Evolutionary conservation across 2,329 filamentous ascomycete species (phyloP), one percentile per base, ranked within the genome.

Genomic region (Aspergillus novoparasiticus): DNA sequence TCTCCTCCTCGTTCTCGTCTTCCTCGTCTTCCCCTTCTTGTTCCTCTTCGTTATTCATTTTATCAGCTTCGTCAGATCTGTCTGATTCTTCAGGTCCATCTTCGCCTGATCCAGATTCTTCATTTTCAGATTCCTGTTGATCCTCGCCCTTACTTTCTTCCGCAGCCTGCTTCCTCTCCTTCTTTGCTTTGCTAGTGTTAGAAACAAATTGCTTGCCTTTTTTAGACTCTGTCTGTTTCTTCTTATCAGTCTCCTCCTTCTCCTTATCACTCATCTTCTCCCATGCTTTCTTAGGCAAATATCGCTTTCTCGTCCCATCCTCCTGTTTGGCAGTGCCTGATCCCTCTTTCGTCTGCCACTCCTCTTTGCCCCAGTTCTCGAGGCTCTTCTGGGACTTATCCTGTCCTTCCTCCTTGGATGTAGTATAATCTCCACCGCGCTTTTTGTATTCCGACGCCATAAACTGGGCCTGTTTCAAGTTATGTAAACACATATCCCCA

Each of bases 261-360:
- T 82, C 80, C 28, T 76, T 64, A 46, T 83, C 80, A 48, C 67
- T 77, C 81, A 83, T 80, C 55, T 80, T 68, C 68, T 83, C 80
- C 82, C 81, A 83, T 1, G 81, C 81, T 64, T 81, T 78, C 69
- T 82, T 82, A 1, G 82, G 80, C 53, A 82, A 62, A 67, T 83
- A 83, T 21, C 80, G 68, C 69, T 82, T 79, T 64, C 79, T 70
- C 1, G 77, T 80, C 1, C 79, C 81, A 64, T 82, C 80, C 3
- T 74, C 75, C 57, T 81, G 69, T 62, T 80, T 80, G 1, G 82
- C 81, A n/a, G 77, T 71, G 0, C 77, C 81, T 8, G 73, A 76
- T 1, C 81, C 81, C 54, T 83, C 81, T 62, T 82, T 83, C 0
- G 80, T 83, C 72, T 83, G 80, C 80, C 81, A 83, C 6, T 83